Evolutionary conservation across 2,329 filamentous ascomycete genomes (phyloP), one percentile per base, ranked within the genome.

Genomic region (Hysterium pulicare): DNA sequence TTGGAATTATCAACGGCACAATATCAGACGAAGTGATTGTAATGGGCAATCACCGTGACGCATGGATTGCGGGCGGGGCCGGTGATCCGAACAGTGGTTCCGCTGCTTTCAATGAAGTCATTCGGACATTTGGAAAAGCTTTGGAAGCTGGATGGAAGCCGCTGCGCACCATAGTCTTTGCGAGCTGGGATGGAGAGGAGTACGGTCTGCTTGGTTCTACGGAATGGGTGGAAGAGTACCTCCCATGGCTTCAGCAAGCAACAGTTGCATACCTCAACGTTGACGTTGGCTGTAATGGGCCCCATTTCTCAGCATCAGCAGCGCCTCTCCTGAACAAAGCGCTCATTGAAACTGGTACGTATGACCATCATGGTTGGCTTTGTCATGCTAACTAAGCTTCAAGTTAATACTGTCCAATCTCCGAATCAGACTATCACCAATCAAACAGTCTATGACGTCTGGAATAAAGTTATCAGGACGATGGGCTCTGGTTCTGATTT

Each of bases 141-240:
- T 64, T 90, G 2, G 75, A 82, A 20, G 77, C 76, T 20, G 88
- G 87, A 11, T 94, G 87, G 87, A 88, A 84, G 64, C 87, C 93
- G 0, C 75, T 90, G 16, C 84, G 91, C 17, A 97, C 91, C 0
- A 88, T 97, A 43, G 87, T 96, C 31, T 91, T 96, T 59, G 90
- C 86, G 0, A 71, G 72, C 42, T 84, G 81, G 81, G 74, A 78
- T 33, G 80, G 79, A 3, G 79, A 81, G 67, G 90, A 95, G 66
- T 95, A 95, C 52, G 88, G 86, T 1, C 76, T 95, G 4, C 67
- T 95, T 11, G 90, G 90, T 4, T 89, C 84, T 40, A 95, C 90
- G 0, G 90, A 95, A 61, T 95, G 90, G 89, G 88, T 95, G 0
- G 90, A 95, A 61, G 88, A 95, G 52, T 88, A 87, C 55, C 68